Evolutionary conservation across 2,329 filamentous ascomycete genomes (phyloP), one percentile per base, ranked within the genome.

Genomic region (Fusarium devonianum): DNA sequence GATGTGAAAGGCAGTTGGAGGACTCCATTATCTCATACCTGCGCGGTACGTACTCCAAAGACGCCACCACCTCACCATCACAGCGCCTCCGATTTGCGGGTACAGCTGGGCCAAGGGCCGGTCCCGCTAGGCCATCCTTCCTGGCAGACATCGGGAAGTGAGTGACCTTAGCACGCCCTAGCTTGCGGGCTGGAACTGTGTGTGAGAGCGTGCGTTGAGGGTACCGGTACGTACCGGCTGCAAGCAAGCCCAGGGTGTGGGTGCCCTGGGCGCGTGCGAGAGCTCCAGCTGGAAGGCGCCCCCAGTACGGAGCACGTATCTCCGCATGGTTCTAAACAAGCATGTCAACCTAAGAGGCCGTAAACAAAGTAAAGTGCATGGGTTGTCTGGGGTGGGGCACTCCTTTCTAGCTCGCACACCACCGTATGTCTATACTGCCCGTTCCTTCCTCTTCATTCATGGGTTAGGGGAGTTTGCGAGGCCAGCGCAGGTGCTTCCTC

Each of bases 391-490:
- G 58, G 58, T 65, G 60, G 60, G 58, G 58, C 60, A 53, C 56
- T 58, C 62, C 62, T 51, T 59, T 59, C 55, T 58, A 38, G 21
- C 26, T 25, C 36, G 12, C 60, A 68, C 67, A 37, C 64, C 62
- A 38, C 59, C 60, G 69, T 71, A 61, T 10, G 8, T 32, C 14
- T 70, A 71, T 48, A 47, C 41, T 59, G 63, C 66, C 69, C 69
- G 69, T 71, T 71, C 68, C 66, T 70, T 70, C 64, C 67, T 65
- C 66, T 70, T 68, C 55, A 41, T 41, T 69, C 67, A 66, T 75
- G 73, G 73, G 73, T 75, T 63, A 75, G 73, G 73, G 67, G 65
- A 75, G 72, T 75, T 75, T 69, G 63, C 56, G 59, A 58, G 60
- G 64, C 67, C 66, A 70, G 69, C 66, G 70, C 67, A 73, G 67